Evolutionary conservation across 140 eudicot species (phyloP).

Genomic region (Cichorium intybus): DNA sequence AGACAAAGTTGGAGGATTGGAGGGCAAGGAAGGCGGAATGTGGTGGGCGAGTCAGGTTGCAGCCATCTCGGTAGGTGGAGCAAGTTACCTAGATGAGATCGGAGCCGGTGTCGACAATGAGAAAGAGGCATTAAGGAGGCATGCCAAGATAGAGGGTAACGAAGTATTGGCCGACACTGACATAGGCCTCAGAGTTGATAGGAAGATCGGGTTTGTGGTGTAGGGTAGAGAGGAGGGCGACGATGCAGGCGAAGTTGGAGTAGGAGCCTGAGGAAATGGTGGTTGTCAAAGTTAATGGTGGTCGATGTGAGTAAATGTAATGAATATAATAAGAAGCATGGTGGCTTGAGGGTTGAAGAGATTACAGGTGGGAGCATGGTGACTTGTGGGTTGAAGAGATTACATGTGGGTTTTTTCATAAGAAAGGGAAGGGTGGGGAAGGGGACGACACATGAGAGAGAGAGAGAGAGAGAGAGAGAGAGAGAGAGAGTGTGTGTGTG

Average conservation of each 20-base stretch:
- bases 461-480: too few species aligned
- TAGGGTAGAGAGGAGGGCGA: constrained; percentile 29
- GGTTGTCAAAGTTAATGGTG: constrained; percentile 20
- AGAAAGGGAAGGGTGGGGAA: too few species aligned
- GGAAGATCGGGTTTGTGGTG: constrained; percentile 53
- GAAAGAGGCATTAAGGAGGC: constrained; percentile 62
- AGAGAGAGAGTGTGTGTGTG: too few species aligned
- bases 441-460: too few species aligned
- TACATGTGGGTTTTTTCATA: too few species aligned
- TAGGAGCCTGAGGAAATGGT: constrained; percentile 47
- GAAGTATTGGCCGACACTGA: constrained; percentile 76
- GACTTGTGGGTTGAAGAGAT: constrained; percentile 1
- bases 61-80: constrained; percentile 57
- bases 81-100: constrained; percentile 79
- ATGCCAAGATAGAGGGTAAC: constrained; percentile 64
- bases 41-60: constrained; percentile 39
- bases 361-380: constrained; percentile 25
- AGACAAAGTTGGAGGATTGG: constrained; percentile 52
- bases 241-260: constrained; percentile 50
- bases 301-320: constrained; percentile 23
- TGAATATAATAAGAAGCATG: constrained; percentile 24
- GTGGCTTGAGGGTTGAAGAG: constrained; percentile 7
- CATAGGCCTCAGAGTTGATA: constrained; percentile 59
- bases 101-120: constrained; percentile 77
- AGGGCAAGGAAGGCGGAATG: constrained; percentile 58